Evolutionary conservation across 2,329 filamentous ascomycete species (phyloP), one percentile per base, ranked within the genome.

Genomic region (Neonectria magnoliae): DNA sequence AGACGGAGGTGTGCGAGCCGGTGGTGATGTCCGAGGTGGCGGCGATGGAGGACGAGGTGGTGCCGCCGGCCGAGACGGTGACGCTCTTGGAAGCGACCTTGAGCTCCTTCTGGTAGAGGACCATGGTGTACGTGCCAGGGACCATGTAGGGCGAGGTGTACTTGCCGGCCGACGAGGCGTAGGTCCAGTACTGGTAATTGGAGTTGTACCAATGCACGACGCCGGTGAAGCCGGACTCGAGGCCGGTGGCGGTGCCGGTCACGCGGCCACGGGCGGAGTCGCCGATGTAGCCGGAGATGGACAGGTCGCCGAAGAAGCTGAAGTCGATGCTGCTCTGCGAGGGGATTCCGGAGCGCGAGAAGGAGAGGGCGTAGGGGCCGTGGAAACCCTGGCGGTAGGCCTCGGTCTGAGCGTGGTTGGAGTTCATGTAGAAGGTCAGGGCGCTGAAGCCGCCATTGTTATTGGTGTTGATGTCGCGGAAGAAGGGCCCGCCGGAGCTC

Each of bases 401-500:
- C 73, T 92, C 90, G 1, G 88, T 91, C 75, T 88, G 84, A 2
- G 83, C 85, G 64, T 91, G 89, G 44, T 84, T 84, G 14, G 85
- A 89, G 80, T 91, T 91, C 85, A 90, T 90, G 79, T 91, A 91
- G 77, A 86, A 90, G 76, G 89, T 90, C 1, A 91, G 81, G 60
- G 82, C 87, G 38, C 81, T 89, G 67, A 82, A 85, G 42, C 76
- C 79, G 5, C 86, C 87, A 16, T 82, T 87, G 65, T 90, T 88
- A 79, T 92, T 91, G 57, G 84, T 82, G 78, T 90, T 86, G 76
- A 91, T 90, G 67, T 90, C 88, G 16, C 87, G 82, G 79, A 86
- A 84, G 82, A 91, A 91, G 16, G 90, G 90, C 1, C 89, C 90
- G 13, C 90, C 90, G 0, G 88, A 89, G 1, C 86, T 88, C 9